phyloP scores from a whole-genome alignment of 768 basidiomycete species.

The Asterophora lycoperdoides region DNA sequence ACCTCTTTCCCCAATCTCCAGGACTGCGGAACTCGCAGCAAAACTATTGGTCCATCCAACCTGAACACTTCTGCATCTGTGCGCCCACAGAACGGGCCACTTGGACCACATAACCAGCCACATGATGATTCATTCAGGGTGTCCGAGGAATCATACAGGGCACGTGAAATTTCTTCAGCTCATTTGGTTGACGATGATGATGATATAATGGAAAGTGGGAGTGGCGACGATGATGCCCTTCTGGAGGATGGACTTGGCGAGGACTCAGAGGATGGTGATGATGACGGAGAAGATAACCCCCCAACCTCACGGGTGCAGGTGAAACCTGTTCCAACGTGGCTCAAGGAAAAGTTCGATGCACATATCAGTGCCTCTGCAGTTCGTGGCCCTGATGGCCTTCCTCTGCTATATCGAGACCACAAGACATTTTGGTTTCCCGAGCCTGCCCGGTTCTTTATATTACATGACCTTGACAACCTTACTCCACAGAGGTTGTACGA shows the following conservation, averaged over 20 bases:
- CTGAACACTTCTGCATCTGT: too few species aligned
- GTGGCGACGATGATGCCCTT: background rate
- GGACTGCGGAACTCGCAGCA: too few species aligned
- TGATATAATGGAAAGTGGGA: background rate
- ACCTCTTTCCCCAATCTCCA: too few species aligned
- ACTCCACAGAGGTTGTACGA: background rate
- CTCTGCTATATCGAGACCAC: slow-evolving; percentile 1
- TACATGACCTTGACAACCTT: slow-evolving; percentile 2
- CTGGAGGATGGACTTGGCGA: slow-evolving; percentile 5
- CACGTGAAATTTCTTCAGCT: background rate
- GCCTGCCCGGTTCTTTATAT: background rate
- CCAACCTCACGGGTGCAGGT: background rate
- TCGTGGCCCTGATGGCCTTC: background rate
- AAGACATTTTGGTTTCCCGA: slow-evolving; percentile 4
- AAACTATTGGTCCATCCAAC: too few species aligned
- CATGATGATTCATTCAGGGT: too few species aligned
- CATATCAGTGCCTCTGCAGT: background rate
- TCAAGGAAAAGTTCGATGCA: background rate
- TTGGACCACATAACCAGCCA: too few species aligned
- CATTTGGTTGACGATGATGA: background rate
- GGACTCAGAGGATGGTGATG: too few species aligned
- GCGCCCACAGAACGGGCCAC: too few species aligned
- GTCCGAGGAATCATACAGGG: background rate
- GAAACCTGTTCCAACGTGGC: slow-evolving; percentile 1
- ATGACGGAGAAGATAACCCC: background rate